Conservation (phyloP, 495 filamentous ascomycete species). For the Talaromyces trachyspermus region DNA sequence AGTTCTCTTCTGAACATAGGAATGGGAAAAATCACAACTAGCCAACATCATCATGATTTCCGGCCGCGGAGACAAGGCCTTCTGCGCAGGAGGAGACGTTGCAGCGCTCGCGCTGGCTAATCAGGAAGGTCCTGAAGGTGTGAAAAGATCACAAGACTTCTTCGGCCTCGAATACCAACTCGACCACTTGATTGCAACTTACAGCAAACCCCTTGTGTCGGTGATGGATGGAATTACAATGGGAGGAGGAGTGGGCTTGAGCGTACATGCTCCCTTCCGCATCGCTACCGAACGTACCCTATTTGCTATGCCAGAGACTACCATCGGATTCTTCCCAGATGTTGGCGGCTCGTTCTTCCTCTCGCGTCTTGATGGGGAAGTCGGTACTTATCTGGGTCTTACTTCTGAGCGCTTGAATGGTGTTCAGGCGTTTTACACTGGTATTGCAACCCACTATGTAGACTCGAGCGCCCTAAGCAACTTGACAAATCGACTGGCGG, state of each 20-base stretch:
- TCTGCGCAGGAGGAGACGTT: slow-evolving; percentile 94
- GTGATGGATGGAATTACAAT: slow-evolving; percentile 98
- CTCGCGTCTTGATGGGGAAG: slow-evolving; percentile 71
- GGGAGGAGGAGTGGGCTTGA: slow-evolving; percentile 93
- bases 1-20: slow-evolving; percentile 29
- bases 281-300: slow-evolving; percentile 93
- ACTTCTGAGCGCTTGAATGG: slow-evolving; percentile 77
- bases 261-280: slow-evolving; percentile 88
- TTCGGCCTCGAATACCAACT: slow-evolving; percentile 90
- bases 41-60: slow-evolving; percentile 91
- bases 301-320: slow-evolving; percentile 98
- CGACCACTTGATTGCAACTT: slow-evolving; percentile 93
- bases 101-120: slow-evolving; percentile 67
- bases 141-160: slow-evolving; percentile 65
- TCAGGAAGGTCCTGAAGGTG: slow-evolving; percentile 55
- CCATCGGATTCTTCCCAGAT: slow-evolving; percentile 96
- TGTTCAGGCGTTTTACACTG: slow-evolving; percentile 71
- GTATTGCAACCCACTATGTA: slow-evolving; percentile 89
- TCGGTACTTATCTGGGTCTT: slow-evolving; percentile 86
- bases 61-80: slow-evolving; percentile 72
- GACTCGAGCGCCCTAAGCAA: slow-evolving; percentile 76
- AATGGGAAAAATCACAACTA: slow-evolving; percentile 90
- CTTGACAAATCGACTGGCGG: slow-evolving; percentile 77
- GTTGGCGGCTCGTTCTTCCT: slow-evolving; percentile 95
- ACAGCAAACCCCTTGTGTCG: slow-evolving; percentile 84